A percentile compares a stretch with the other conserved stretches of the same genome.
These are phyloP conservation scores for Colletotrichum noveboracense DNA, from an alignment of 2,329 filamentous ascomycete species.

Conservation along the genomic window DNA sequence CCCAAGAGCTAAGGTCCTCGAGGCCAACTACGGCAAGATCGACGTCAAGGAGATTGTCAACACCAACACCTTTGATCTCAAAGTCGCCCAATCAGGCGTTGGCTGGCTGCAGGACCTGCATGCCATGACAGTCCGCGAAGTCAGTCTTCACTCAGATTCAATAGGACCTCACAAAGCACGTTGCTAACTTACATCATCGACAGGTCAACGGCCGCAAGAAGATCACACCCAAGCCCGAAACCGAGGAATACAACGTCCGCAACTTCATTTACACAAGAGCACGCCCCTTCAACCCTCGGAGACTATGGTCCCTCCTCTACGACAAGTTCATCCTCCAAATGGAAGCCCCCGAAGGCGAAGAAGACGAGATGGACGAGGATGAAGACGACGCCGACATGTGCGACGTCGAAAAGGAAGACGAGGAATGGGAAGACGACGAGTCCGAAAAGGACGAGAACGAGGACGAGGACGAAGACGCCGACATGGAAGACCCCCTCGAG, in stretches of 20 bases:
- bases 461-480: constrained; percentile 22
- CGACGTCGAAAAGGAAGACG: constrained; percentile 24
- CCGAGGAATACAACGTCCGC: constrained; percentile 73
- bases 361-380: constrained; percentile 22
- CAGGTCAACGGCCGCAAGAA: constrained; percentile 54
- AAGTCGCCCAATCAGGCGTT: constrained; percentile 66
- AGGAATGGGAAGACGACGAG: constrained; percentile 33
- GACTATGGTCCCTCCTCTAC: constrained; percentile 49
- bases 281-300: constrained; percentile 56
- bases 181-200: background rate
- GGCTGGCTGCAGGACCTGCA: constrained; percentile 76
- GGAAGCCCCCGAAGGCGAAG: constrained; percentile 42
- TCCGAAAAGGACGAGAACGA: constrained; percentile 28
- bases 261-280: constrained; percentile 72
- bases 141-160: constrained; percentile 28
- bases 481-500: constrained; percentile 31
- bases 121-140: constrained; percentile 68
- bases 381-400: constrained; percentile 34
- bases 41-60: constrained; percentile 68
- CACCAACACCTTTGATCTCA: constrained; percentile 69
- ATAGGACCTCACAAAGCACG: fast-evolving
- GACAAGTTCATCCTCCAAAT: constrained; percentile 58
- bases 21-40: constrained; percentile 63
- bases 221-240: constrained; percentile 72
- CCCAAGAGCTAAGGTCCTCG: constrained; percentile 67